These are phyloP conservation scores for Dinochytrium kinnereticum DNA, from an alignment of 371 early-diverging fungal genomes.

Conservation along the genomic window DNA sequence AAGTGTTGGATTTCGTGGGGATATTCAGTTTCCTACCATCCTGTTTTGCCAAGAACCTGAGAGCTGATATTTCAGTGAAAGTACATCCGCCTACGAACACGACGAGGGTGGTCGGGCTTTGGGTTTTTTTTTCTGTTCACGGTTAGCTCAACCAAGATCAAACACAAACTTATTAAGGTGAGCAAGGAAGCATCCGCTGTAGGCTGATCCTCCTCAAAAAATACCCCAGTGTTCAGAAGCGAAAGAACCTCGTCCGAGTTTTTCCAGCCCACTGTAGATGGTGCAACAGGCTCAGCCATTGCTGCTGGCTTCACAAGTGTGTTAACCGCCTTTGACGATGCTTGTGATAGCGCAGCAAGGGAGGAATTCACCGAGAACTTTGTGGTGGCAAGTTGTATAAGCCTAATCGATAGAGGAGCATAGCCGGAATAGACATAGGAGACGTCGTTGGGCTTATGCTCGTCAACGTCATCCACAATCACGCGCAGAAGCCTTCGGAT, in stretches of 20 bases:
- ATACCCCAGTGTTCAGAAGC: constrained; percentile 57
- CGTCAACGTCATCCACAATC: constrained; percentile 85
- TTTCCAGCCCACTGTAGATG: constrained; percentile 69
- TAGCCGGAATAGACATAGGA: constrained; percentile 94
- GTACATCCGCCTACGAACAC: not conserved
- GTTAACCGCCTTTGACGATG: constrained; percentile 14
- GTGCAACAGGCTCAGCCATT: not conserved
- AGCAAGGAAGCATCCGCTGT: not conserved
- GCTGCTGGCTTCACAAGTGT: constrained; percentile 6
- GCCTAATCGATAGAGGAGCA: constrained; percentile 86
- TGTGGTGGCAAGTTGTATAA: constrained; percentile 78
- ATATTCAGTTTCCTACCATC: not conserved
- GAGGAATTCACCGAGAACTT: constrained; percentile 17
- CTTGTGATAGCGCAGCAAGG: constrained; percentile 35
- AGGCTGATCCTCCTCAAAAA: not conserved
- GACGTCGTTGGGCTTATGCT: constrained; percentile 83
- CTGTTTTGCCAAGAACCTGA: not conserved
- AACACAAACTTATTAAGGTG: not conserved
- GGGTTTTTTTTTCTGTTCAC: not conserved
- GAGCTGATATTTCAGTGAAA: not conserved
- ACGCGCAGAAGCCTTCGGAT: constrained; percentile 75
- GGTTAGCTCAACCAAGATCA: no score
- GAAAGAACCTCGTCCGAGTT: constrained; percentile 84
- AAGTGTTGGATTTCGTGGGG: no score
- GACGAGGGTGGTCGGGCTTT: not conserved